These are phyloP conservation scores for Mollisia scopiformis DNA, from an alignment of 2,329 filamentous ascomycete genomes.

Conservation along the genomic window DNA sequence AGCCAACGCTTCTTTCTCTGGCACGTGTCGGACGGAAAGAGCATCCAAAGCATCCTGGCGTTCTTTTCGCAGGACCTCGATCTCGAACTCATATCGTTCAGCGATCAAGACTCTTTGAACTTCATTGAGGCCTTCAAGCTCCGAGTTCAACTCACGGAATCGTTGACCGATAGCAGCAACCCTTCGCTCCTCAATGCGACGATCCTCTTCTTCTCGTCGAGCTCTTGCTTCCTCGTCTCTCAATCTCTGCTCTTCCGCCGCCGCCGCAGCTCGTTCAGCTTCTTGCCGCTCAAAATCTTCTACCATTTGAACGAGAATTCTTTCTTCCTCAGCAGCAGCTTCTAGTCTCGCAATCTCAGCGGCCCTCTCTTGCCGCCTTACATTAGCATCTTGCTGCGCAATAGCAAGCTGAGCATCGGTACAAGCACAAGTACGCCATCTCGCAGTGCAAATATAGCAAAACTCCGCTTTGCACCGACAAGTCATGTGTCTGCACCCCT, in stretches of 20 bases:
- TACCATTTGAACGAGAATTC: slow-evolving; percentile 48
- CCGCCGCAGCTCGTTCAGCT: slow-evolving; percentile 41
- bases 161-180: slow-evolving; percentile 42
- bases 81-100: slow-evolving; percentile 43
- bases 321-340: slow-evolving; percentile 40
- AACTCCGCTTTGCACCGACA: slow-evolving; percentile 82
- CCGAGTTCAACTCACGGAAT: slow-evolving; percentile 42
- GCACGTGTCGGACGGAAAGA: slow-evolving; percentile 12
- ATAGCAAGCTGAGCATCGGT: slow-evolving; percentile 47
- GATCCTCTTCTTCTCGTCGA: slow-evolving; percentile 42
- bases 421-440: slow-evolving; percentile 76
- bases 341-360: slow-evolving; percentile 26
- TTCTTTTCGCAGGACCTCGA: slow-evolving; percentile 34
- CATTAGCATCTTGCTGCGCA: slow-evolving; percentile 43
- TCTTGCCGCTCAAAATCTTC: slow-evolving; percentile 53
- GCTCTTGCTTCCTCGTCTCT: slow-evolving; percentile 42
- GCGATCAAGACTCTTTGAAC: slow-evolving; percentile 45
- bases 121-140: slow-evolving; percentile 45
- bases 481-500: slow-evolving; percentile 86
- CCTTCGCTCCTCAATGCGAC: slow-evolving; percentile 44
- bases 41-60: slow-evolving; percentile 39
- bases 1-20: slow-evolving; percentile 38
- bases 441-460: slow-evolving; percentile 77
- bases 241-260: slow-evolving; percentile 39
- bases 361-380: slow-evolving; percentile 36